These are phyloP conservation scores for Alternaria metachromatica DNA, from an alignment of 2,329 filamentous ascomycete genomes.

Conservation along the genomic window DNA sequence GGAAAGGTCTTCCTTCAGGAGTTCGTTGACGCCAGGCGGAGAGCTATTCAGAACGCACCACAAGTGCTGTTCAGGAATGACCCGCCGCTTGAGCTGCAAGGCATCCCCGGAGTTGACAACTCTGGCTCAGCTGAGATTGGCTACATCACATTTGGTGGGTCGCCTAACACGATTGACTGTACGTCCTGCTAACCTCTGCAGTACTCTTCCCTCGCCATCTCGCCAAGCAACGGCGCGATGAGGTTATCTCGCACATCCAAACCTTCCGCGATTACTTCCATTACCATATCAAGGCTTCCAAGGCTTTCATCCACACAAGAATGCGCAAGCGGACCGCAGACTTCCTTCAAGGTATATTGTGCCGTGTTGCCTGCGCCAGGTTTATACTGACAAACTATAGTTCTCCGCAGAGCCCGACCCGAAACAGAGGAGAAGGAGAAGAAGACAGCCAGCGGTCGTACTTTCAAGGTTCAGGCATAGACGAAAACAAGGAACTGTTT, in stretches of 20 bases:
- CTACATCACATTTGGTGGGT: conserved; percentile 94
- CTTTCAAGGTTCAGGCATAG: conserved; percentile 72
- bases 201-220: conserved; percentile 96
- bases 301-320: conserved; percentile 97
- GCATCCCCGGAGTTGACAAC: conserved; percentile 77
- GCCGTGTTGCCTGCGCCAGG: background rate
- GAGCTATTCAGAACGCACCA: conserved; percentile 96
- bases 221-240: conserved; percentile 85
- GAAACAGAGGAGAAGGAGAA: conserved; percentile 97
- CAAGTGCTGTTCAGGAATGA: conserved; percentile 97
- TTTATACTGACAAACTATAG: conserved; percentile 59
- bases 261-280: conserved; percentile 99
- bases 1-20: conserved; percentile 95
- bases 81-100: conserved; percentile 87
- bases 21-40: conserved; percentile 93
- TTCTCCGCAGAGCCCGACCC: conserved; percentile 92
- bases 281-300: conserved; percentile 99
- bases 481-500: background rate
- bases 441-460: conserved; percentile 96
- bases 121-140: conserved; percentile 85
- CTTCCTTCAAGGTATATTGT: conserved; percentile 84
- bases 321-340: conserved; percentile 98
- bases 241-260: conserved; percentile 98
- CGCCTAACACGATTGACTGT: conserved; percentile 22
- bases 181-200: conserved; percentile 47